phyloP scores from a whole-genome alignment of 1,284 basidiomycete species.

The Agroathelia rolfsii region DNA sequence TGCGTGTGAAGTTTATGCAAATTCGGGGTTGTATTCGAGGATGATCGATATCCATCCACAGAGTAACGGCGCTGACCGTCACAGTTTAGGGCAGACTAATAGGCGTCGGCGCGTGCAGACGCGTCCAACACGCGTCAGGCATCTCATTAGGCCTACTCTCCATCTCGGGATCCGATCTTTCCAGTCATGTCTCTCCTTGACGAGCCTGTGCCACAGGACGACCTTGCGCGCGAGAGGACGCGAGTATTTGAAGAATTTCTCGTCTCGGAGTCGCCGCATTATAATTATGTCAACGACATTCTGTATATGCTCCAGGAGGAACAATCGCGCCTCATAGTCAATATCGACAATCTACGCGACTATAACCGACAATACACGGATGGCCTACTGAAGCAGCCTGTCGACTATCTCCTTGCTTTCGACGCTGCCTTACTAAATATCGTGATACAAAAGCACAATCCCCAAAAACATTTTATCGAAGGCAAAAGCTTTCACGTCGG shows the following conservation, averaged over 20 bases:
- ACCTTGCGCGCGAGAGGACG: conserved; percentile 64
- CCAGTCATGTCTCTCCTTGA: conserved; percentile 59
- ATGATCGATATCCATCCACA: too few species aligned
- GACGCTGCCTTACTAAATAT: conserved; percentile 78
- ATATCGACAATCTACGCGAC: conserved; percentile 93
- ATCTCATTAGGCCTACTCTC: too few species aligned
- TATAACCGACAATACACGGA: conserved; percentile 79
- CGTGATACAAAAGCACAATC: conserved; percentile 69
- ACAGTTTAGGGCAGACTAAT: too few species aligned
- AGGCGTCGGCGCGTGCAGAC: too few species aligned
- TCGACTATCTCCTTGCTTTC: conserved; percentile 85
- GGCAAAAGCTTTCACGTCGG: conserved; percentile 81
- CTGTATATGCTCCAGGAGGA: conserved; percentile 78
- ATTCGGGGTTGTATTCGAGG: too few species aligned
- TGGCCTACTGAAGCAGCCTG: conserved; percentile 83
- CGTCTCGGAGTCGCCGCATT: conserved; percentile 62
- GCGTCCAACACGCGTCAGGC: too few species aligned
- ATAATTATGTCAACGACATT: conserved; percentile 86
- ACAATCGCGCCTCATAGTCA: conserved; percentile 87
- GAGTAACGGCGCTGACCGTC: too few species aligned
- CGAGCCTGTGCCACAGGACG: conserved; percentile 54
- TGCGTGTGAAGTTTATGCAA: too few species aligned
- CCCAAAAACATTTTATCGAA: conserved; percentile 75
- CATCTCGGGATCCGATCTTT: too few species aligned
- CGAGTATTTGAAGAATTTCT: conserved; percentile 86